Base-by-base conservation (phyloP, 2,329 filamentous ascomycete species). In the Emydomyces testavorans region DNA sequence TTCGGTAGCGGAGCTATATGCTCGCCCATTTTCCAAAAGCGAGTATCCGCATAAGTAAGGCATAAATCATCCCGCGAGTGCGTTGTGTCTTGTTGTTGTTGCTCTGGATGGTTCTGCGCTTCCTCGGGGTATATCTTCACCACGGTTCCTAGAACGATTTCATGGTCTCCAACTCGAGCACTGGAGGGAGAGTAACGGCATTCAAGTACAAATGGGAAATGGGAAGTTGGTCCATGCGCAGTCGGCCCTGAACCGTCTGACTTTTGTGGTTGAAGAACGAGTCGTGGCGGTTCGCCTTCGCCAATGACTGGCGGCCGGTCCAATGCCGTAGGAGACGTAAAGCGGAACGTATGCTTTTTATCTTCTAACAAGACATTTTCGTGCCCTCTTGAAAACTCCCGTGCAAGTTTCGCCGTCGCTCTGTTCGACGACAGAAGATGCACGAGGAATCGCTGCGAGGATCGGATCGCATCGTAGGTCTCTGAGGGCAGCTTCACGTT, bases 401-500 rank as follows among this genome's bases (percentile, higher is more conserved):
- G 54, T 1, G 66, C 66, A 8, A 69, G 58, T 3, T 55, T 57
- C 13, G 66, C 65, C 6, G 64, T 65, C 1, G 49, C 51, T 3
- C 50, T 37, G 1, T 53, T 50, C 2, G 66, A 62, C 3, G 63
- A 56, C 3, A 78, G 65, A n/a, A 79, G 60, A 54, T 78, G 72
- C 0, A 77, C 67, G 5, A 68, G 65, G 52, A 81, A 74, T 0
- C 64, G 57, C 3, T 62, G 58, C 0, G 70, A 71, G 16, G 53
- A 52, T 35, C 61, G 55, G 6, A 81, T 73, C 5, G 75, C 75
- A 46, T 71, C 66, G 40, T 77, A 69, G 0, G 77, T 79, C 31
- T 72, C 66, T 1, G 77, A 80, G 1, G 76, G 75, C 1, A 69
- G 55, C 44, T 71, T 72, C 48, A 81, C 68, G 52, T 81, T 82